Percentiles rank a stretch among this genome's conserved stretches.
phyloP scores from a whole-genome alignment of 306 rosid species.

The Begonia masoniana region DNA sequence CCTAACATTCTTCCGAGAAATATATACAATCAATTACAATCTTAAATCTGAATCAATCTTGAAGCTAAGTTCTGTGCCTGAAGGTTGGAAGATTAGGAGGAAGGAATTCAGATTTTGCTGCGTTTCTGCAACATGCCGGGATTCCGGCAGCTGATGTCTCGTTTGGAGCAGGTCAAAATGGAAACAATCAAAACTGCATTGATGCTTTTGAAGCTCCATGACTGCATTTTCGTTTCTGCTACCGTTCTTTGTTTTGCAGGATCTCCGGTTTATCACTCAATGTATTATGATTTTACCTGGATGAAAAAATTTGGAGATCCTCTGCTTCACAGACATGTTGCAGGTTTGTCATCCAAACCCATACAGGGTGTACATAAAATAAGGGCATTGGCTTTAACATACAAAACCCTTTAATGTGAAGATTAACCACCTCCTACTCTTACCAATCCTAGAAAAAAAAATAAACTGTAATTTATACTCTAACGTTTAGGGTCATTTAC shows the following conservation, averaged over 20 bases:
- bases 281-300: conserved; percentile 65
- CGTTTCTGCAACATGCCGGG: conserved; percentile 66
- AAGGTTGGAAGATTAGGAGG: conserved; percentile 57
- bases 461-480: too few species aligned
- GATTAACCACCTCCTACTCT: too few species aligned
- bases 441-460: too few species aligned
- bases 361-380: too few species aligned
- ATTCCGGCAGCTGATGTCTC: conserved; percentile 43
- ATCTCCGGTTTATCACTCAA: conserved; percentile 58
- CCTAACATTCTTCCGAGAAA: background rate
- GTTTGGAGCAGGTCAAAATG: conserved; percentile 38
- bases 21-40: background rate
- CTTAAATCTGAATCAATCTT: too few species aligned
- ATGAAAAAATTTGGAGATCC: conserved; percentile 73
- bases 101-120: conserved; percentile 55
- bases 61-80: background rate
- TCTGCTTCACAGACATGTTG: conserved; percentile 57
- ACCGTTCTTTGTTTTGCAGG: conserved; percentile 15
- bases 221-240: too few species aligned
- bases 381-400: too few species aligned
- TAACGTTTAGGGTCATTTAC: too few species aligned
- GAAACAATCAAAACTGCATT: background rate
- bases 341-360: conserved; percentile 30
- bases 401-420: too few species aligned
- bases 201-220: background rate